Base-by-base conservation (phyloP, 495 filamentous ascomycete genomes). In the Penicillium soppii region DNA sequence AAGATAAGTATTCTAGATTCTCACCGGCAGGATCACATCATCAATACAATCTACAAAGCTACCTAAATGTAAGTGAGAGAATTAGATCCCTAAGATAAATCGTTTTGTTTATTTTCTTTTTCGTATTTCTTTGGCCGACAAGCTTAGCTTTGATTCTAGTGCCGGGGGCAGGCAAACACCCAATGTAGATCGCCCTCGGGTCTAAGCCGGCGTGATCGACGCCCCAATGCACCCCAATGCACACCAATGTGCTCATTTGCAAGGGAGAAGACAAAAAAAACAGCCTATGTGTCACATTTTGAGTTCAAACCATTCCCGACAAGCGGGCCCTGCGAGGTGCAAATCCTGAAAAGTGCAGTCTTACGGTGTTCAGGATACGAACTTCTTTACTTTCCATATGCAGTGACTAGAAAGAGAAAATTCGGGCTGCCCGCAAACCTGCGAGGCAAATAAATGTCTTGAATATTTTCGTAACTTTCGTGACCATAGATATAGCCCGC, bases 201-300 rank as follows among this genome's bases (percentile, higher is more conserved):
- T 32, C 36, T 49, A 8, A 23, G 36, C 36, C 19, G 47, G 13
- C 47, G 37, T 49, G 47, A 41, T 49, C 27, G 17, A 49, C 26
- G 19, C 47, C 36, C 15, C 46, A 41, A 32, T 40, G 32, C 44
- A 37, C 21, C 30, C 5, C 7, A 22, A 19, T 44, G 12, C 27
- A 44, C 19, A 15, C 23, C 10, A 17, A 8, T 42, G 43, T 6
- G 17, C 10, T 40, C 19, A 35, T 15, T 5, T 33, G 16, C 19
- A 22, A 22, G 27, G 6, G n/a, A 20, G n/a, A 0, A 5, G 20
- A 22, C 38, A 9, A 2, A 32, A 20, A 30, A 0, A 13, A 13
- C n/a, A 17, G 32, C 3, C 9, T 36, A 23, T 49, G 36, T 30
- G 46, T 40, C 46, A 41, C 20, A 33, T 12, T 40, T 40, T 22